These are phyloP conservation scores for Trametes meyenii DNA, from an alignment of 768 basidiomycete species.

Conservation along the genomic window DNA sequence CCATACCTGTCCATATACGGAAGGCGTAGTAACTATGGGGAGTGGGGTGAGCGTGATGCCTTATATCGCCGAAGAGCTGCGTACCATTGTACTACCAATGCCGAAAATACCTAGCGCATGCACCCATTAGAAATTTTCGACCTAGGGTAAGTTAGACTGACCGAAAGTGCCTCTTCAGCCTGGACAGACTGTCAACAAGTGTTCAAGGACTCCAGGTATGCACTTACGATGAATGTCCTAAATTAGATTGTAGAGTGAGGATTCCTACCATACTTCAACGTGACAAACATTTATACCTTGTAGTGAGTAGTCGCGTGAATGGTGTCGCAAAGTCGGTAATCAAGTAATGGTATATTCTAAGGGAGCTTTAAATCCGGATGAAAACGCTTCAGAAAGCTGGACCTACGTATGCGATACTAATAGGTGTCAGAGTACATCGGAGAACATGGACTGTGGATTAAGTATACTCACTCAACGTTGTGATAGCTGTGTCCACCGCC, in stretches of 20 bases:
- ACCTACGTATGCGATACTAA: slow-evolving; percentile 31
- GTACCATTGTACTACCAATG: slow-evolving; percentile 26
- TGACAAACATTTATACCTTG: slow-evolving; percentile 13
- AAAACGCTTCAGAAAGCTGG: background rate
- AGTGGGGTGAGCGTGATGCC: background rate
- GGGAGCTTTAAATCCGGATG: background rate
- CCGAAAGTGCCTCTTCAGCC: slow-evolving; percentile 27
- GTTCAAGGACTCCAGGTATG: background rate
- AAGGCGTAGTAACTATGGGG: slow-evolving; percentile 24
- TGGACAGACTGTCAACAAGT: background rate
- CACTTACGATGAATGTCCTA: slow-evolving; percentile 28
- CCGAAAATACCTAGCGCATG: slow-evolving; percentile 16
- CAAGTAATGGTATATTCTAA: slow-evolving; percentile 28
- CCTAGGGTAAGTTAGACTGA: background rate
- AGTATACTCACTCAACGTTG: slow-evolving; percentile 28
- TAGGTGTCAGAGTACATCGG: background rate
- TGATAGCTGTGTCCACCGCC: slow-evolving; percentile 29
- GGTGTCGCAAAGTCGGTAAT: slow-evolving; percentile 28
- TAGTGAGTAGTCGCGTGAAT: slow-evolving; percentile 22
- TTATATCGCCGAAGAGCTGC: background rate
- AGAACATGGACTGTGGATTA: background rate
- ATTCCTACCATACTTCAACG: background rate
- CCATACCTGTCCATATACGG: slow-evolving; percentile 21
- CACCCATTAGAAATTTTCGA: background rate
- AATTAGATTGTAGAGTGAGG: background rate